These are phyloP conservation scores for Penicillium sp. DNA, from an alignment of 2,329 filamentous ascomycete species.

Conservation along the genomic window DNA sequence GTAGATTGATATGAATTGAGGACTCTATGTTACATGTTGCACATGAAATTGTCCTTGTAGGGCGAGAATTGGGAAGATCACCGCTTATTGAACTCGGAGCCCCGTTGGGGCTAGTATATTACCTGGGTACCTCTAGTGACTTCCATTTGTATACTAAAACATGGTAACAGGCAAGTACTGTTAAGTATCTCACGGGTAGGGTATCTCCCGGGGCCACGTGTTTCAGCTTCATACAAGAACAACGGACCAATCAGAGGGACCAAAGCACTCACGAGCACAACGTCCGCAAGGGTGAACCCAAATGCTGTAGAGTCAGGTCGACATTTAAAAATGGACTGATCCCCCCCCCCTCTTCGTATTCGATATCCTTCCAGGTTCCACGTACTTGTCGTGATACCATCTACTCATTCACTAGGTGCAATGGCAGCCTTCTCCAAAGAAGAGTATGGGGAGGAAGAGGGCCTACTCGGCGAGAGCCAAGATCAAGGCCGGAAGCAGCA, in stretches of 20 bases:
- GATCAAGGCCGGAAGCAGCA: neutral
- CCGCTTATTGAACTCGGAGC: neutral
- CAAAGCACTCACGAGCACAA: neutral
- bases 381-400: neutral
- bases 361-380: neutral
- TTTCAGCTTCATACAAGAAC: neutral
- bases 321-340: constrained; percentile 7
- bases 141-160: neutral
- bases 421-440: constrained; percentile 8
- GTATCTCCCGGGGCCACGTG: constrained; percentile 1
- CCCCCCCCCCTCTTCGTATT: neutral
- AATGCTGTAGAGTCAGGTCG: neutral
- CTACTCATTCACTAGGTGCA: no score
- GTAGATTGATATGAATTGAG: neutral
- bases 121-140: neutral
- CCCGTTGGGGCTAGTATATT: neutral
- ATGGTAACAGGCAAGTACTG: neutral
- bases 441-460: constrained; percentile 5
- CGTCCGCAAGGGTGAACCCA: neutral
- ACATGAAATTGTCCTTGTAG: neutral
- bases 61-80: neutral
- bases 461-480: constrained; percentile 1
- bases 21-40: neutral
- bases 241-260: neutral
- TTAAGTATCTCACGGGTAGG: neutral